Evolutionary conservation across 2,329 filamentous ascomycete species (phyloP), one percentile per base, ranked within the genome.

Genomic region (Davidsoniella neocaledoniae): DNA sequence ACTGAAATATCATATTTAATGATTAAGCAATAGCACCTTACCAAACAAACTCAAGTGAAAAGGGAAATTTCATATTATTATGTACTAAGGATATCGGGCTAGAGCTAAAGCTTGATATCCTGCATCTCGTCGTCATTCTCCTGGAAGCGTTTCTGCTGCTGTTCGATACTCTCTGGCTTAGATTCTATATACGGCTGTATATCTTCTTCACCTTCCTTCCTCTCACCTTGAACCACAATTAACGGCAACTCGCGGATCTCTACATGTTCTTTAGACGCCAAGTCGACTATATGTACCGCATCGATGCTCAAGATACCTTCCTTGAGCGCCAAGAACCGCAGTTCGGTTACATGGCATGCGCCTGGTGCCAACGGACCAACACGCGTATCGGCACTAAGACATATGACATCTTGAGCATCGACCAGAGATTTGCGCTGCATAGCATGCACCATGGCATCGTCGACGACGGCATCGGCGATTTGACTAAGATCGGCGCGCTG

Each of bases 221-320:
- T 40, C 10, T 39, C 33, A 9, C 46, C 38, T 52, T 68, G 64
- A 14, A 81, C 71, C 48, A 86, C 64, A 57, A 86, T 76, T 42
- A 74, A 77, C 0, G 85, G 85, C 55, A 91, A 61, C 54, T 90
- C 81, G 53, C 76, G 72, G 49, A 88, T 78, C 62, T 90, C 83
- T 3, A 85, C 79, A 59, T 83, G 81, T 64, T 88, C 83, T 58
- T 85, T 79, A 33, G 76, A 83, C 19, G 69, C 75, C 53, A 90
- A 61, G 61, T 91, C 85, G 3, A 88, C 70, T 1, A 90, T 75
- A 46, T 83, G 69, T 17, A 90, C 69, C 2, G 79, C 79, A 57
- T 88, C 84, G 2, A 90, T 63, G n/a, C 73, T 71, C 26, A 85
- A 70, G 29, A 85, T 71, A 0, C 84, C 85, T 44, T 74, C 69